Evolutionary conservation across 768 basidiomycete genomes (phyloP).

Genomic region (Tulasnella sp.): DNA sequence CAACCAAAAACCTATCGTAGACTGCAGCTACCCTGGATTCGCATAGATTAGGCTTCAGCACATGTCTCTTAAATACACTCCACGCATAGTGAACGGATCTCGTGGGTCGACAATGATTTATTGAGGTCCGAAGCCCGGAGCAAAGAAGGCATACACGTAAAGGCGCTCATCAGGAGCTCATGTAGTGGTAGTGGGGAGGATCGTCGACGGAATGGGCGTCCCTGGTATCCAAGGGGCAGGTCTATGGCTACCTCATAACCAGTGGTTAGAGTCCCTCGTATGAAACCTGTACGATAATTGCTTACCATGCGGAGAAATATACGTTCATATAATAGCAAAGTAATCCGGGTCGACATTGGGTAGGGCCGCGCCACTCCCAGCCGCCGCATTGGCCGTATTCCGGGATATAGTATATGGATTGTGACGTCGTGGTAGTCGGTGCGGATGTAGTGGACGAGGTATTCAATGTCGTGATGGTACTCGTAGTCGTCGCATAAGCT

Average conservation of each 20-base stretch:
- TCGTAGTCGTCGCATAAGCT: background rate
- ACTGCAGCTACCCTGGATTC: no score
- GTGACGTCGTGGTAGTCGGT: background rate
- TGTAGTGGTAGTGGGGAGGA: background rate
- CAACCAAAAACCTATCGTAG: no score
- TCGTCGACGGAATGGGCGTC: background rate
- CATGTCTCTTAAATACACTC: no score
- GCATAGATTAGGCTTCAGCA: no score
- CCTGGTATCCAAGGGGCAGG: background rate
- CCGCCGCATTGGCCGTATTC: background rate
- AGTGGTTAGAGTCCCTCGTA: background rate
- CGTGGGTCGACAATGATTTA: background rate
- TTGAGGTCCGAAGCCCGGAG: background rate
- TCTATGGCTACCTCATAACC: background rate
- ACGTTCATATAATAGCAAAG: background rate
- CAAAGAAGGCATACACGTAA: background rate
- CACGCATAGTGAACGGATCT: no score
- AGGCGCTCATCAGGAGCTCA: background rate
- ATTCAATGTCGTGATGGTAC: background rate
- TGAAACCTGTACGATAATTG: background rate
- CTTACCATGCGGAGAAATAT: background rate
- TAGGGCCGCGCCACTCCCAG: background rate
- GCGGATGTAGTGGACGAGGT: background rate
- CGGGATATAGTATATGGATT: background rate
- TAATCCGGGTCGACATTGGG: background rate